Evolutionary conservation across 2,329 filamentous ascomycete genomes (phyloP), one percentile per base, ranked within the genome.

Genomic region (Trichoderma endophyticum): DNA sequence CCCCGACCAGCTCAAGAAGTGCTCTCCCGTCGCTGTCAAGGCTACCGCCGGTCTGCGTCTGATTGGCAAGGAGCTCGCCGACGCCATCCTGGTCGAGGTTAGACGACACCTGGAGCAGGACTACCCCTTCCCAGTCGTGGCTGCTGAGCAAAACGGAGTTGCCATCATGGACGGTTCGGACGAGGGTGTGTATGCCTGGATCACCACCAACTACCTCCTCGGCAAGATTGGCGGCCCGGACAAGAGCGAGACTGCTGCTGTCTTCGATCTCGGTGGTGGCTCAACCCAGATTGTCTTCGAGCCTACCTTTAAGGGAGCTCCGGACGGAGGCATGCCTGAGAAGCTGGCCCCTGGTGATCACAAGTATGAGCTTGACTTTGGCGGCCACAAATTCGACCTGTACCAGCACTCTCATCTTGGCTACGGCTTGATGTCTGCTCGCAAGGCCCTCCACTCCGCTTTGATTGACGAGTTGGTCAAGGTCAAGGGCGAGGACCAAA

Each of bases 241-340:
- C 80, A 90, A 95, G 81, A 94, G 89, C 74, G 92, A 94, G 65
- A 98, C 96, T 2, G 97, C 96, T 54, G 96, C 96, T 65, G 90
- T 98, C 72, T 97, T 99, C 79, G 96, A 99, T 80, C 91, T 99
- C 63, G 96, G 96, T 74, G 96, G 96, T 78, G 96, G 96, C 69
- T 98, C 95, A 26, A 99, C 97, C 15, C 96, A 99, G 84, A 98
- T 99, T 79, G 97, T 99, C 76, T 99, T 98, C 82, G 91, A 99
- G 85, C 97, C 97, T 26, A 97, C 92, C 66, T 99, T 97, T 84
- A 92, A 93, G 80, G 88, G 89, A 70, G 88, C 88, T 71, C 83
- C 88, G 70, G 85, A 87, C 64, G 93, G 93, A 74, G 95, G 94
- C 73, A 92, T 98, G 86, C 95, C 95, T 0, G 91, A 93, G 80